Evolutionary conservation across 768 basidiomycete genomes (phyloP).

Genomic region (Psilocybe cyanescens): DNA sequence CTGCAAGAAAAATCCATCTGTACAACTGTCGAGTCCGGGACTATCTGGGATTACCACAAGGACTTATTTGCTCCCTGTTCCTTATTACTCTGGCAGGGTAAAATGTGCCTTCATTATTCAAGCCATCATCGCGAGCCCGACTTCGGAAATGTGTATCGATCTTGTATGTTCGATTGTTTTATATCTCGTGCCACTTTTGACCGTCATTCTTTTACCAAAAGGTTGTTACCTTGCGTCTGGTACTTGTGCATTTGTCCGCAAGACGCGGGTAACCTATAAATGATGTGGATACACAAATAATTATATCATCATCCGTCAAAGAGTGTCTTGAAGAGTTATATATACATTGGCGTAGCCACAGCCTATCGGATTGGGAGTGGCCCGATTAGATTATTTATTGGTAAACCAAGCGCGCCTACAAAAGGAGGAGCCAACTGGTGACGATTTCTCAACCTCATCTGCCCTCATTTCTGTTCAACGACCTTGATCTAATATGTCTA

Average conservation of each 20-base stretch:
- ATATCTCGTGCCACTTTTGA: neutral
- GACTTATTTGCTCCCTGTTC: neutral
- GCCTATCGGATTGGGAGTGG: slow-evolving; percentile 5
- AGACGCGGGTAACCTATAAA: slow-evolving; percentile 19
- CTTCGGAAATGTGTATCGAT: slow-evolving; percentile 12
- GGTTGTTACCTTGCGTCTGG: slow-evolving; percentile 9
- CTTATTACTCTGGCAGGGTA: neutral
- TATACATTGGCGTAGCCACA: slow-evolving; percentile 7
- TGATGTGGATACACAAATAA: slow-evolving; percentile 17
- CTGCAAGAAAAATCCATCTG: neutral
- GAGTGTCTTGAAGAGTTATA: slow-evolving; percentile 1
- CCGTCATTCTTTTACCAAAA: slow-evolving; percentile 7
- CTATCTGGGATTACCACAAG: neutral
- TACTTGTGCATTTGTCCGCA: slow-evolving; percentile 10
- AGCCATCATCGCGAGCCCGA: neutral
- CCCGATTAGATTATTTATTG: slow-evolving; percentile 13
- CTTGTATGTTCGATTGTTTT: slow-evolving; percentile 3
- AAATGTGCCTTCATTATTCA: neutral
- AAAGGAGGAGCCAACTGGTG: slow-evolving; percentile 5
- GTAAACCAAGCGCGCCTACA: slow-evolving; percentile 13
- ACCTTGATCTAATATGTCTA: slow-evolving; percentile 17
- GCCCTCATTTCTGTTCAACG: neutral
- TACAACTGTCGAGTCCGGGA: neutral
- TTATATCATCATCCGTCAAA: slow-evolving; percentile 11
- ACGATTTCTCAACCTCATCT: neutral